These are phyloP conservation scores for Erigeron canadensis DNA, from an alignment of 129 eudicot species.

Conservation along the genomic window DNA sequence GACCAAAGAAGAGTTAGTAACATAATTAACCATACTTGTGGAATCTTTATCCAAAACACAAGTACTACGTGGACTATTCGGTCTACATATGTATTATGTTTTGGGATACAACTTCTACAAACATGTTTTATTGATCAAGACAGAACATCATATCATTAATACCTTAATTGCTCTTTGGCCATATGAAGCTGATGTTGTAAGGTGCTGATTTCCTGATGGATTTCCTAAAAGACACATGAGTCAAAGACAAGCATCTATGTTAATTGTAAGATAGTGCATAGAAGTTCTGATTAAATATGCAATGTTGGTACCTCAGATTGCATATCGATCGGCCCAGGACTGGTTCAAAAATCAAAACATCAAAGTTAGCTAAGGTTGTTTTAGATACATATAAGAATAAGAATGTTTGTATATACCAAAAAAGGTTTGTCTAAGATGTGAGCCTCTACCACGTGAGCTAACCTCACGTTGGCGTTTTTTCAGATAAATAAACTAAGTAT, in stretches of 20 bases:
- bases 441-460: too few species aligned
- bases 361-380: conserved; percentile 20
- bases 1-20: conserved; percentile 21
- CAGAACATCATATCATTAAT: background rate
- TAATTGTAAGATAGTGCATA: too few species aligned
- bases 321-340: conserved; percentile 38
- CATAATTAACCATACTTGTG: conserved; percentile 1
- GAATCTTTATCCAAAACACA: conserved; percentile 1
- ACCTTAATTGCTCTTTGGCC: conserved; percentile 68
- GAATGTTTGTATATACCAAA: background rate
- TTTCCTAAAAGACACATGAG: conserved; percentile 39
- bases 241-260: too few species aligned
- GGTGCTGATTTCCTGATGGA: conserved; percentile 53
- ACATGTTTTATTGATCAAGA: conserved; percentile 2
- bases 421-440: too few species aligned
- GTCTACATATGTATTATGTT: background rate
- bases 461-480: too few species aligned
- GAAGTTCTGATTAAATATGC: background rate
- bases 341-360: conserved; percentile 24
- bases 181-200: conserved; percentile 57
- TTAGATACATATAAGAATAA: background rate
- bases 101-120: background rate
- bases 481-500: too few species aligned
- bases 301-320: conserved; percentile 54
- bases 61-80: background rate